Base-by-base conservation (phyloP, 2,329 filamentous ascomycete species). In the Alternaria ethzedia region DNA sequence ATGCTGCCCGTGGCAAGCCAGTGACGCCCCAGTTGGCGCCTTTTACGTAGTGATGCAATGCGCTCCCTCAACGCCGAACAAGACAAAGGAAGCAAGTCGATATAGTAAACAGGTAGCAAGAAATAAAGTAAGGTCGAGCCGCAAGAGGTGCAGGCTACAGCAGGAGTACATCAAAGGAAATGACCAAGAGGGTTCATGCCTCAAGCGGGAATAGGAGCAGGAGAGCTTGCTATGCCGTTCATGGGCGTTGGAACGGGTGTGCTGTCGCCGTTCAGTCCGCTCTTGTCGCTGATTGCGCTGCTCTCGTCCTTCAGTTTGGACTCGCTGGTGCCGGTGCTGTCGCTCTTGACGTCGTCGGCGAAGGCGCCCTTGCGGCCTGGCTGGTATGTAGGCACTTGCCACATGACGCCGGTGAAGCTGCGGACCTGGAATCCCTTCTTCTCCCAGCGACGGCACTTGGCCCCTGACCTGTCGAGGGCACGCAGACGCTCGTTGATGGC, bases 401-500 rank as follows among this genome's bases (percentile, higher is more conserved):
- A 97, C 30, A 87, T 77, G 15, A 93, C 87, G 57, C 95, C 95
- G 1, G 95, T 97, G 79, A 98, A 98, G 80, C 91, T 97, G 85
- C 97, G 97, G 71, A 98, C 84, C 52, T 86, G 86, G 78, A 98
- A 93, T 59, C 89, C 87, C 67, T 93, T 93, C 80, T 90, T 92
- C 78, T 89, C 86, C 96, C 96, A 99, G 79, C 90, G 94, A 69
- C 95, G 92, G 81, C 94, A 97, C 10, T 96, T 94, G 75, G 95
- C 92, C 70, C 95, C 95, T 8, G 91, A 91, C 65, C 95, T 90
- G 81, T 99, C 96, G 68, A 99, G 91, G 12, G 96, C 95, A 59
- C 96, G 93, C 54, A 99, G 90, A 56, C 93, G 93, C 58, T 96
- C 96, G 78, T 99, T 99, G 86, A 99, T 99, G 63, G 95, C 95